Evolutionary conservation across 2,329 filamentous ascomycete genomes (phyloP).

Genomic region (Fusarium domesticum): DNA sequence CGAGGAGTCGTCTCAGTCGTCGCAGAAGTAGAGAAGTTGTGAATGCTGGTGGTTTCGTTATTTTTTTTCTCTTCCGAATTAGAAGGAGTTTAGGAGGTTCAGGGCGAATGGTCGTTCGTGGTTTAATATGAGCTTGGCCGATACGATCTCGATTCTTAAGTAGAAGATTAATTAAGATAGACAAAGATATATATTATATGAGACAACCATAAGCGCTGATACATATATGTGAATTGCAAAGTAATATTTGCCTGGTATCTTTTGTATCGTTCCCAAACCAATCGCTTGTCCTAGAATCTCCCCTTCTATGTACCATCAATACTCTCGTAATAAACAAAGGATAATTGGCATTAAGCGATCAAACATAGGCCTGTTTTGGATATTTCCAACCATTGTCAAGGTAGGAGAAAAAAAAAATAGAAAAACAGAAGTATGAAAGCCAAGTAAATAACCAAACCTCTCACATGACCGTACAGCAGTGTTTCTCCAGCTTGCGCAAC

Average conservation of each 20-base stretch:
- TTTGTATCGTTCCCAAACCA: slow-evolving; percentile 7
- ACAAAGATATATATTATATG: neutral
- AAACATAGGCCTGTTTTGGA: no score
- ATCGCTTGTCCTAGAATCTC: slow-evolving; percentile 1
- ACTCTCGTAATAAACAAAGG: neutral
- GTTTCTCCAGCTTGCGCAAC: slow-evolving; percentile 62
- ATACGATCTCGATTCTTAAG: no score
- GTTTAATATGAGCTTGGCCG: no score
- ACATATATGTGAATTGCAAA: slow-evolving; percentile 2
- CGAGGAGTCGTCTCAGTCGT: slow-evolving; percentile 1
- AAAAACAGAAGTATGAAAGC: slow-evolving; percentile 2
- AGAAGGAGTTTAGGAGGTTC: neutral
- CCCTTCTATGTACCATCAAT: slow-evolving; percentile 8
- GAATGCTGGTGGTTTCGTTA: no score
- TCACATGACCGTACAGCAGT: slow-evolving; percentile 76
- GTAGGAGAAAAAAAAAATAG: no score
- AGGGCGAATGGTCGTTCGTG: no score
- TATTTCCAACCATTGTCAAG: no score
- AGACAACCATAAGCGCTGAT: neutral
- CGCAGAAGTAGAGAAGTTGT: no score
- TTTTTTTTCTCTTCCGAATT: no score
- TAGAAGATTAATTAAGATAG: neutral
- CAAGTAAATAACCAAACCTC: slow-evolving; percentile 10
- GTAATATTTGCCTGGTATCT: slow-evolving; percentile 12
- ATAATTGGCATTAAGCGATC: neutral